Conservation (phyloP, 352 stramenopile species). For the Peronospora belbahrii region DNA sequence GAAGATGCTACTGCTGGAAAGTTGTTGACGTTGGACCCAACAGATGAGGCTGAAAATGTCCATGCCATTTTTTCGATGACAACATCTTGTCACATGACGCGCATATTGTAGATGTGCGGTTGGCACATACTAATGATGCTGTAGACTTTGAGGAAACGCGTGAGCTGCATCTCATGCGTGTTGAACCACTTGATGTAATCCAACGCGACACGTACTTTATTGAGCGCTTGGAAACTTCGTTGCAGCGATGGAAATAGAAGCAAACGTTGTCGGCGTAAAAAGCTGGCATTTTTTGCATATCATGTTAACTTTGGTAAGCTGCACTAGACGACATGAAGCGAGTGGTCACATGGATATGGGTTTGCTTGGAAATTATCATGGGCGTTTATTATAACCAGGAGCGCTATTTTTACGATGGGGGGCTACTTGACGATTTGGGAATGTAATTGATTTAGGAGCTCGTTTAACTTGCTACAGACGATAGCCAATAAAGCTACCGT, state of each 20-base stretch:
- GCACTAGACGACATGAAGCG: too few relatives aligned
- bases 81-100: slow-evolving; percentile 61
- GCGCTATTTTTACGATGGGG: too few relatives aligned
- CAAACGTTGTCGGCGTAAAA: not conserved
- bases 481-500: too few relatives aligned
- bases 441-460: too few relatives aligned
- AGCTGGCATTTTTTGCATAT: not conserved
- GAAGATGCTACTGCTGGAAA: slow-evolving; percentile 51
- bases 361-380: too few relatives aligned
- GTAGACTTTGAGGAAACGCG: slow-evolving; percentile 32
- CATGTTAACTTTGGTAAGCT: too few relatives aligned
- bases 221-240: slow-evolving; percentile 31
- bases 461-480: too few relatives aligned
- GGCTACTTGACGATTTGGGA: too few relatives aligned
- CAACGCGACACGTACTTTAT: slow-evolving; percentile 46
- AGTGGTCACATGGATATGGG: too few relatives aligned
- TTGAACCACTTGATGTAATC: slow-evolving; percentile 63
- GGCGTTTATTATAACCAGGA: too few relatives aligned
- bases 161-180: slow-evolving; percentile 48
- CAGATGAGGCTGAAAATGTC: slow-evolving; percentile 16
- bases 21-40: slow-evolving; percentile 38
- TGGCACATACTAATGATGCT: slow-evolving; percentile 16
- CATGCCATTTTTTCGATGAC: slow-evolving; percentile 78
- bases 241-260: slow-evolving; percentile 15
- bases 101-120: slow-evolving; percentile 63